Base-by-base conservation (phyloP, 192 early-diverging fungal genomes). In the Funneliformis mosseae region DNA sequence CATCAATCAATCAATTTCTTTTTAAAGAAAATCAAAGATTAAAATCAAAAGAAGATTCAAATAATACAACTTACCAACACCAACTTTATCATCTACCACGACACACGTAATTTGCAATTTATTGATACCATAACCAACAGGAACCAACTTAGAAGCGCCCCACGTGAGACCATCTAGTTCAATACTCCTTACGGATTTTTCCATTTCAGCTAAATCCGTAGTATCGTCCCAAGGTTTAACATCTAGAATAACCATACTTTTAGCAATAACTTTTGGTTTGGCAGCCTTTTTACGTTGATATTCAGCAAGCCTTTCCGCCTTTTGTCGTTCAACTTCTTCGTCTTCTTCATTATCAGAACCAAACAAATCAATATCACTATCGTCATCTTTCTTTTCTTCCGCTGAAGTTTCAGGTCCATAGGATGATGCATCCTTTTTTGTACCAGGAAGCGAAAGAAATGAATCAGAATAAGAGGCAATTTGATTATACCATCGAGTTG, bases 181-280 rank as follows among this genome's bases (percentile, higher is more conserved):
- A 72, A 98, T 95, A 62, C 78, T 83, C 82, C 90, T 89, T 87
- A 98, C 94, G 76, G 80, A 78, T 33, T 83, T 85, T 83, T 94
- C 93, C 50, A 98, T 86, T 45, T 86, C 95, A 50, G 81, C 89
- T 90, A 98, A 93, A 78, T 93, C 88, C 74, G 97, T 98, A 81
- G 97, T 96, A 88, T 97, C 95, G 87, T 97, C 97, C 97, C 97
- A 98, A 74, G 96, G 96, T 94, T 98, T 97, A 84, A 98, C 92
- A 80, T 97, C 97, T 46, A 97, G 91, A 84, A 92, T 91, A 83
- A 97, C 87, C 88, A 94, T 90, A 82, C 96, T 96, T 92, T 97
- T 98, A 88, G 96, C 96, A 81, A 91, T 90, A 74, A 91, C 87
- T 85, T 92, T 92, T 76, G 96, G 95, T 89, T 91, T 92, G 88